These are phyloP conservation scores for Nidula microcarpa DNA, from an alignment of 768 basidiomycete species.

Conservation along the genomic window DNA sequence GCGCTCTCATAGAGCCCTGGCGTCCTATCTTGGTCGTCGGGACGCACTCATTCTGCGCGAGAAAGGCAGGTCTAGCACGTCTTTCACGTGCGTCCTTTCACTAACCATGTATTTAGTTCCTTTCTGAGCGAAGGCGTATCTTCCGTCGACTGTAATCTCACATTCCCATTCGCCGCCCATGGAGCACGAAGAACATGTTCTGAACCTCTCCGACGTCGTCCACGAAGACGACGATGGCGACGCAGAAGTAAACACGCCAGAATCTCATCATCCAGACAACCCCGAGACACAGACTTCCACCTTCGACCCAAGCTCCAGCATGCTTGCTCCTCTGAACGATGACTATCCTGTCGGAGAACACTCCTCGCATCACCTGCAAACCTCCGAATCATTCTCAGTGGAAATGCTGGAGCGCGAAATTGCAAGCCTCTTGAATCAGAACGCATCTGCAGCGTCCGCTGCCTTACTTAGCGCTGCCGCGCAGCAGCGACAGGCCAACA, in stretches of 20 bases:
- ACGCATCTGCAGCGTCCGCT: conserved; percentile 65
- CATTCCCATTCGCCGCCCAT: conserved; percentile 16
- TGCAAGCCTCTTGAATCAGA: conserved; percentile 69
- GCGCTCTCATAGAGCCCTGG: too few species aligned
- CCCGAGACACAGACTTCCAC: conserved; percentile 22
- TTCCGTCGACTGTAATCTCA: not conserved
- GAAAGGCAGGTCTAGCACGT: too few species aligned
- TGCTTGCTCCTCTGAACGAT: conserved; percentile 34
- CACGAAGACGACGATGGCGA: conserved; percentile 68
- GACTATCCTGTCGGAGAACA: conserved; percentile 31
- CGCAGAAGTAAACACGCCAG: conserved; percentile 42
- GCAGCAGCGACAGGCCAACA: conserved; percentile 56
- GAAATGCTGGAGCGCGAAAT: conserved; percentile 80
- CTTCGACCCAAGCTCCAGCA: conserved; percentile 30
- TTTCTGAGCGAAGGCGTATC: not conserved
- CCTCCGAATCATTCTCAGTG: conserved; percentile 54
- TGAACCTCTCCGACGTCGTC: conserved; percentile 81
- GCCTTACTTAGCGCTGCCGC: conserved; percentile 64
- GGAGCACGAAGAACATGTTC: conserved; percentile 60
- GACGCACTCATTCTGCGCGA: too few species aligned
- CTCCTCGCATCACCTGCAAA: conserved; percentile 28
- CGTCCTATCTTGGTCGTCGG: too few species aligned
- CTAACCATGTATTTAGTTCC: not conserved
- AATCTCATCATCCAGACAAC: conserved; percentile 16
- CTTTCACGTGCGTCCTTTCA: too few species aligned